Conservation (phyloP, 1,284 basidiomycete species). For the Rhodotorula sp. region DNA sequence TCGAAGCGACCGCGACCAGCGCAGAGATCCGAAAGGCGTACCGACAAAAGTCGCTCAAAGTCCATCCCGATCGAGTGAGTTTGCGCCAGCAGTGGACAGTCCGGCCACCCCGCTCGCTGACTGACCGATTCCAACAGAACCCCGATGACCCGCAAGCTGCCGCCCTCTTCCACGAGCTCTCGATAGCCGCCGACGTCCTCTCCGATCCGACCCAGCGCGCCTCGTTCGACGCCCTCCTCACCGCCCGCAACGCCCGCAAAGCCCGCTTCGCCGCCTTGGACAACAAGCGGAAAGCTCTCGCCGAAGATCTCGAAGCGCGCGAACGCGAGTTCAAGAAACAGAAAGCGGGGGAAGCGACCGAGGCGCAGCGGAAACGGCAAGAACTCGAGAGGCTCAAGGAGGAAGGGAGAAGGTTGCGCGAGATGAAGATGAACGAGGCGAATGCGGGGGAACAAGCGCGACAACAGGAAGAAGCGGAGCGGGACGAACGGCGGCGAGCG, state of each 20-base stretch:
- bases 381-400: conserved; percentile 42
- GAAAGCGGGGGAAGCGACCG: conserved; percentile 26
- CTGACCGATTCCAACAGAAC: conserved; percentile 35
- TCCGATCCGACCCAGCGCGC: conserved; percentile 39
- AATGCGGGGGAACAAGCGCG: background rate
- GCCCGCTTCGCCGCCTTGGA: conserved; percentile 42
- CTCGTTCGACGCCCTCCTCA: conserved; percentile 37
- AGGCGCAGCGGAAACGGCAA: conserved; percentile 12
- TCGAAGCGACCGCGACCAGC: conserved; percentile 32
- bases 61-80: conserved; percentile 43
- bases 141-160: conserved; percentile 44
- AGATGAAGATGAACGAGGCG: conserved; percentile 5
- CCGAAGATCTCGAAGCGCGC: conserved; percentile 38
- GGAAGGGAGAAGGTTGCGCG: conserved; percentile 37
- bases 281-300: conserved; percentile 42
- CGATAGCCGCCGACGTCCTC: conserved; percentile 40
- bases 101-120: conserved; percentile 15
- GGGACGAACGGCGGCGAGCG: background rate
- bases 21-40: conserved; percentile 42
- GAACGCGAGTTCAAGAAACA: conserved; percentile 41
- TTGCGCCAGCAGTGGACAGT: no score
- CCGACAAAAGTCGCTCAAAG: conserved; percentile 41
- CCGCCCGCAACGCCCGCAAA: conserved; percentile 35
- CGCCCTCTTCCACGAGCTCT: conserved; percentile 42
- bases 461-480: background rate